Base-by-base conservation (phyloP, 768 basidiomycete species). In the Termitomyces sp. region DNA sequence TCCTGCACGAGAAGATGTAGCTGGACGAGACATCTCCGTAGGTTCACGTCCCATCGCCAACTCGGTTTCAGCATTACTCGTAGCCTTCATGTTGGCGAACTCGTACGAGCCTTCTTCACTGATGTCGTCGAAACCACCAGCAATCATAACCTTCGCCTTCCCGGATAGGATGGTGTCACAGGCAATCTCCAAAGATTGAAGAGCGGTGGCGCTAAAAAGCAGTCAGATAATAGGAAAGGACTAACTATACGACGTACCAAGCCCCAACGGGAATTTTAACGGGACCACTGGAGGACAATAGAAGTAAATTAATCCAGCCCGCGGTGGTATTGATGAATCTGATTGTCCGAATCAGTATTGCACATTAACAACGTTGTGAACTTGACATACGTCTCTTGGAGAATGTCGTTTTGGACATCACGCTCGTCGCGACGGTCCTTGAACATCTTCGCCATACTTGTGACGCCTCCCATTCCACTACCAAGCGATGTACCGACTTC, bases 1-100 rank as follows among this genome's bases (percentile, higher is more conserved):
- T 63, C 97, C 97, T 67, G 94, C 83, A 69, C 97, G 92, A 62
- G 96, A 98, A 10, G 89, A 91, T 1, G 96, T 98, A 10, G 96
- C 90, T 16, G 97, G 97, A 57, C 97, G 89, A 47, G 97, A 99
- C 90, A 98, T 95, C 73, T 99, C 97, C 39, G 92, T 94, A 6
- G 97, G 95, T 73, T 99, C 97, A 64, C 97, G 94, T 60, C 97
- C 97, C 90, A 97, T 97, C 4, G 95, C 96, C 68, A 98, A 92
- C 72, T 99, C 97, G 31, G 92, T 92, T 72, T 94, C 92, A 1
- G 95, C 88, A 68, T 96, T 98, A 74, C 90, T 93, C 5, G 97
- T 99, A 1, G 97, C 97, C 74, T 98, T 97, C 97, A 99, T 99
- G 79, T 98, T 98, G 51, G 94, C 97, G 73, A 99, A 99, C 72